phyloP scores from a whole-genome alignment of 805 yeast genomes.

The Candida berthetii region DNA sequence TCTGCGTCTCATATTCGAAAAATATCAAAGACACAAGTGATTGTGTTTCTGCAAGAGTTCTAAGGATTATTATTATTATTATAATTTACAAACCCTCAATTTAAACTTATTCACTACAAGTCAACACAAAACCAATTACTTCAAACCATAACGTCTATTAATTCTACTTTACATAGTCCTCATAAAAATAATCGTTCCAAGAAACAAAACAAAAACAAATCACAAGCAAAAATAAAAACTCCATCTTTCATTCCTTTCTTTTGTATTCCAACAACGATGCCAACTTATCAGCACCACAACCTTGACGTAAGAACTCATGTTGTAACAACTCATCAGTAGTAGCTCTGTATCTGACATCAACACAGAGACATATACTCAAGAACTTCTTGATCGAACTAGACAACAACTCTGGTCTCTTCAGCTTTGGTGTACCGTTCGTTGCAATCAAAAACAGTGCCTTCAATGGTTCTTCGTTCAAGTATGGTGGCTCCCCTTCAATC shows the following conservation, averaged over 20 bases:
- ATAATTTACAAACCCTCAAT: too few species aligned
- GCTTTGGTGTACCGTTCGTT: constrained; percentile 93
- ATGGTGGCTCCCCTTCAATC: constrained; percentile 99
- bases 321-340: constrained; percentile 80
- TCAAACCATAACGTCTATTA: too few species aligned
- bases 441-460: constrained; percentile 92
- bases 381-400: constrained; percentile 78
- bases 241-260: constrained; percentile 5
- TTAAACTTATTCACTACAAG: too few species aligned
- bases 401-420: constrained; percentile 83
- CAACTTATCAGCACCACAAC: constrained; percentile 55
- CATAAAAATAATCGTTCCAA: too few species aligned
- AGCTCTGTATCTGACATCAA: constrained; percentile 89
- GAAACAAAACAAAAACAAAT: too few species aligned
- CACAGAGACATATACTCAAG: constrained; percentile 86
- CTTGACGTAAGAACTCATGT: constrained; percentile 64
- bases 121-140: too few species aligned
- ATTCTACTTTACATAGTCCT: too few species aligned
- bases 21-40: too few species aligned
- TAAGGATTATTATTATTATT: too few species aligned
- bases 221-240: too few species aligned
- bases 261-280: constrained; percentile 53
- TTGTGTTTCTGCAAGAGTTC: too few species aligned
- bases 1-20: too few species aligned
- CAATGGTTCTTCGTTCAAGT: constrained; percentile 91